A percentile compares a stretch with the other conserved stretches of the same genome.
phyloP scores from a whole-genome alignment of 78 protist species.

The Blattamonas nauphoetae region DNA sequence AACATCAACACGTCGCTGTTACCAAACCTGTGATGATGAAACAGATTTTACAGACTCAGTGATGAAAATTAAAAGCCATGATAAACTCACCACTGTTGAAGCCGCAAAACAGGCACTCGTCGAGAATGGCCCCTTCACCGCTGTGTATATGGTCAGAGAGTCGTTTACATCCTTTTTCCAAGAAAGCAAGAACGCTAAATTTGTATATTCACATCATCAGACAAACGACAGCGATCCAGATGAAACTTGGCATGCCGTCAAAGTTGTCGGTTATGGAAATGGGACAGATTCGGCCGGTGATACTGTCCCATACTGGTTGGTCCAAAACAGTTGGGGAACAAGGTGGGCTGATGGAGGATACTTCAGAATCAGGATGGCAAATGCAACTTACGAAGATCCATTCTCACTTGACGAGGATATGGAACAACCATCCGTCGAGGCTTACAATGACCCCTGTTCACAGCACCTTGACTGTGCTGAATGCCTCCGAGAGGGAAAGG shows the following conservation, averaged over 20 bases:
- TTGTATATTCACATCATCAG: too few species aligned
- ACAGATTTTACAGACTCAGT: not conserved
- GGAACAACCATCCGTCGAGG: not conserved
- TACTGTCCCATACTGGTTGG: not conserved
- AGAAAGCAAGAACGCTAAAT: not conserved
- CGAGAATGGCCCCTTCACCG: not conserved
- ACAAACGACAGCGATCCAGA: not conserved
- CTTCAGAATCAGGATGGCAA: not conserved
- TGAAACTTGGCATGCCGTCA: not conserved
- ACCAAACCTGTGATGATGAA: not conserved
- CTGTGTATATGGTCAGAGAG: not conserved
- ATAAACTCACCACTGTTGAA: not conserved
- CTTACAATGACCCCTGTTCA: not conserved
- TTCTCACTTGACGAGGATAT: not conserved
- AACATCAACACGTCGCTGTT: not conserved
- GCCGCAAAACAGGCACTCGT: not conserved
- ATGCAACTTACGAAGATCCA: not conserved
- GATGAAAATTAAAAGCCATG: not conserved
- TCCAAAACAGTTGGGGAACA: not conserved
- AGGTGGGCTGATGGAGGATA: not conserved
- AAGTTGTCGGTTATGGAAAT: not conserved
- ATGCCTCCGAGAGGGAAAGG: too few species aligned
- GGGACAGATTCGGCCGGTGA: not conserved
- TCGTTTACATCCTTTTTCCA: not conserved
- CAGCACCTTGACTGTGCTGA: not conserved